These are phyloP conservation scores for Fraxinus paxiana DNA, from an alignment of 305 asterid genomes.

Conservation along the genomic window DNA sequence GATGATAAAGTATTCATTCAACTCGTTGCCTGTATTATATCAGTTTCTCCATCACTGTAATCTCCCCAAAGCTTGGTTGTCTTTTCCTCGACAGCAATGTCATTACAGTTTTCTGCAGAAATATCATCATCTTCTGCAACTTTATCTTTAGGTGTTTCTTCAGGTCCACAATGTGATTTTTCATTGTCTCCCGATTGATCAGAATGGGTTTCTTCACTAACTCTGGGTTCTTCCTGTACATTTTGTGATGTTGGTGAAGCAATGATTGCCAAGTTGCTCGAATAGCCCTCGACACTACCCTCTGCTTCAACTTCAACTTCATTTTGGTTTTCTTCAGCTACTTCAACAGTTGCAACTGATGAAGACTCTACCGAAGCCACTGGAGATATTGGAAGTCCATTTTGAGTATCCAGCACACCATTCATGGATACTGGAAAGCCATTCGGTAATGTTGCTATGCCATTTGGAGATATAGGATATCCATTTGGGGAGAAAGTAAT, in stretches of 20 bases:
- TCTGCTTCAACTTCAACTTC: slow-evolving; percentile 22
- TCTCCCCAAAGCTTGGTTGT: slow-evolving; percentile 55
- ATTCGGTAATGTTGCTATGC: slow-evolving; percentile 35
- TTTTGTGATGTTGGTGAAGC: slow-evolving; percentile 23
- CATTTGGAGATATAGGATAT: slow-evolving; percentile 35
- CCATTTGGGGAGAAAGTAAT: slow-evolving; percentile 43
- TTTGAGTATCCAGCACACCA: slow-evolving; percentile 30
- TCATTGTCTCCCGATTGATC: slow-evolving; percentile 35
- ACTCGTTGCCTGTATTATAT: slow-evolving; percentile 36
- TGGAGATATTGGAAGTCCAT: slow-evolving; percentile 32
- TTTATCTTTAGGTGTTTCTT: slow-evolving; percentile 27
- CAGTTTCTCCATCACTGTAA: slow-evolving; percentile 53
- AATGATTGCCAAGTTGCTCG: slow-evolving; percentile 20
- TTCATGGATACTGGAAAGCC: slow-evolving; percentile 26
- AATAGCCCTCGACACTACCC: slow-evolving; percentile 28
- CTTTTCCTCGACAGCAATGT: slow-evolving; percentile 37
- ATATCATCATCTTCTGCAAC: slow-evolving; percentile 26
- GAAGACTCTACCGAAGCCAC: slow-evolving; percentile 41
- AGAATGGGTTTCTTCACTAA: slow-evolving; percentile 32
- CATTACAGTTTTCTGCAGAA: slow-evolving; percentile 18
- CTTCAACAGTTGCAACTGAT: slow-evolving; percentile 38
- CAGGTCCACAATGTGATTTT: slow-evolving; percentile 31
- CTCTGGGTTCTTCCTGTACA: slow-evolving; percentile 27
- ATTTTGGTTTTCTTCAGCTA: slow-evolving; percentile 29
- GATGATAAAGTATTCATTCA: slow-evolving; percentile 22